A percentile compares a stretch with the other conserved stretches of the same genome.
These are phyloP conservation scores for Linanthus parryae DNA, from an alignment of 148 eudicot genomes.

Conservation along the genomic window DNA sequence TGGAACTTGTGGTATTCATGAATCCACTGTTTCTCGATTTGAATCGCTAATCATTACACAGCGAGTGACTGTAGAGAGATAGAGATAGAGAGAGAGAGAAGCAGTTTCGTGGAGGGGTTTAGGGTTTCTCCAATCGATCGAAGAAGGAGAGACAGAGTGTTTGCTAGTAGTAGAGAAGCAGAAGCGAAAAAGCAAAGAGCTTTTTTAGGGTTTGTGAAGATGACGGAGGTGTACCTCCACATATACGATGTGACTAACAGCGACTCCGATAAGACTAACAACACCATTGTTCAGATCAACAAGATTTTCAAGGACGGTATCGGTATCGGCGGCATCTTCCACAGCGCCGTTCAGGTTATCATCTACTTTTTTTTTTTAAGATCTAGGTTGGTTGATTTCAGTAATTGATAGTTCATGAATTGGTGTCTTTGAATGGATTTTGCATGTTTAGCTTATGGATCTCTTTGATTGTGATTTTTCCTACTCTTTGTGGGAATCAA, in stretches of 20 bases:
- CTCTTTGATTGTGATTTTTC: neutral
- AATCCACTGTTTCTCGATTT: too few relatives aligned
- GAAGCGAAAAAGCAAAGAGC: too few relatives aligned
- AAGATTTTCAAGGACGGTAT: constrained; percentile 91
- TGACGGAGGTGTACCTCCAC: constrained; percentile 67
- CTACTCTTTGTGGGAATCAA: neutral
- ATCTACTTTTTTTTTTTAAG: neutral
- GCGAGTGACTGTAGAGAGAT: neutral
- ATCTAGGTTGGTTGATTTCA: neutral
- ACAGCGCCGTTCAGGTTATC: constrained; percentile 79
- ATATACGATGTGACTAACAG: constrained; percentile 84
- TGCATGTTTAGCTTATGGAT: neutral
- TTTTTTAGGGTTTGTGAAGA: constrained; percentile 27
- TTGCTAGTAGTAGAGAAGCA: neutral
- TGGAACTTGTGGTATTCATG: too few relatives aligned
- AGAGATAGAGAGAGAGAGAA: neutral
- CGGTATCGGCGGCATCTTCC: constrained; percentile 87
- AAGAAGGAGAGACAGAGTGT: neutral
- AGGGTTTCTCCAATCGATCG: constrained; percentile 6
- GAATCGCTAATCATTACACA: too few relatives aligned
- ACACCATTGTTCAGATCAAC: constrained; percentile 74
- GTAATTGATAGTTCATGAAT: neutral
- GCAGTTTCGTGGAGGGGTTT: constrained; percentile 1
- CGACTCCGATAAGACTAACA: constrained; percentile 79
- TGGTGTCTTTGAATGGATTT: neutral